These are phyloP conservation scores for Westerdykella aurantiaca DNA, from an alignment of 2,329 filamentous ascomycete genomes.

Conservation along the genomic window DNA sequence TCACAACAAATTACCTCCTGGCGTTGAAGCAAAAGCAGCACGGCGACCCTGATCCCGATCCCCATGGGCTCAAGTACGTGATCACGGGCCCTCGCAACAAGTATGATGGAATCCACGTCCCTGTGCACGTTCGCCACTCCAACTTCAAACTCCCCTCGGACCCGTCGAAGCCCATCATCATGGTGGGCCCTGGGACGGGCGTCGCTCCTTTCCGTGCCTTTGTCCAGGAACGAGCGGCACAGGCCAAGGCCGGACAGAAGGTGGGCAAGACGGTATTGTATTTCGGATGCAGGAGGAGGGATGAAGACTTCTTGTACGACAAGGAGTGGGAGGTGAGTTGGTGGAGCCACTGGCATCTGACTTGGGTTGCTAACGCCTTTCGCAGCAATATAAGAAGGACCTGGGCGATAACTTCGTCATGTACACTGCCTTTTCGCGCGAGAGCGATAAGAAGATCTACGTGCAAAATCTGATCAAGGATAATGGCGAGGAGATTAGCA, in stretches of 20 bases:
- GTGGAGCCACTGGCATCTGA: too few species aligned
- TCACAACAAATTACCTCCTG: constrained; percentile 93
- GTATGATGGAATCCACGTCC: constrained; percentile 91
- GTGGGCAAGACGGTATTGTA: constrained; percentile 88
- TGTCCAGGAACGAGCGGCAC: constrained; percentile 84
- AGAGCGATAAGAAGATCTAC: constrained; percentile 83
- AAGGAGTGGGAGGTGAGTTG: constrained; percentile 82
- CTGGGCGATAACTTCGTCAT: constrained; percentile 87
- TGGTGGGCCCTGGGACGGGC: constrained; percentile 93
- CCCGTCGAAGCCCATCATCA: constrained; percentile 86
- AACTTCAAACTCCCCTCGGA: constrained; percentile 99
- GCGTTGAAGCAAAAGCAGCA: constrained; percentile 97
- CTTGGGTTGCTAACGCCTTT: constrained; percentile 11
- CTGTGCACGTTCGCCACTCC: constrained; percentile 92
- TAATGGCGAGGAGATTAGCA: constrained; percentile 74
- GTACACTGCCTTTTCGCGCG: constrained; percentile 92
- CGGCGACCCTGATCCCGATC: constrained; percentile 72
- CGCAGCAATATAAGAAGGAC: constrained; percentile 71
- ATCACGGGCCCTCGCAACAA: constrained; percentile 90
- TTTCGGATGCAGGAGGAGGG: constrained; percentile 82
- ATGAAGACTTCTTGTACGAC: constrained; percentile 90
- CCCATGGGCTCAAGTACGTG: constrained; percentile 79
- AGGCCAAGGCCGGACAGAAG: constrained; percentile 70
- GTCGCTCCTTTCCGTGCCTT: constrained; percentile 95
- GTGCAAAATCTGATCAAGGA: constrained; percentile 91